Evolutionary conservation across 257 asterid genomes (phyloP).

Genomic region (Orobanche coerulescens): DNA sequence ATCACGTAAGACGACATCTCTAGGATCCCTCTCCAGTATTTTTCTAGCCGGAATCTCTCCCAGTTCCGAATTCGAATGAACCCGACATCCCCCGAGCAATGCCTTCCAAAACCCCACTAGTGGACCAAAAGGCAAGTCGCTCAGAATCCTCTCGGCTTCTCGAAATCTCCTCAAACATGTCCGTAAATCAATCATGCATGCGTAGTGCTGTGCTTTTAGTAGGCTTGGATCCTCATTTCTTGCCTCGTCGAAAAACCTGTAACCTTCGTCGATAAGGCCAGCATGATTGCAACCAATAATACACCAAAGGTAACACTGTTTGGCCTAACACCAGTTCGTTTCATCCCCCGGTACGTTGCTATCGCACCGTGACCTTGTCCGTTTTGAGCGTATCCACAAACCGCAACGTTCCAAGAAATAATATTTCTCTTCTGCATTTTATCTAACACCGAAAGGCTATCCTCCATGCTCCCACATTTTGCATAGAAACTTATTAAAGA

Average conservation of each 20-base stretch:
- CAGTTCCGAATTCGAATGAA: conserved; percentile 47
- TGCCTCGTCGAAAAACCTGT: conserved; percentile 45
- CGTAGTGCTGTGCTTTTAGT: conserved; percentile 64
- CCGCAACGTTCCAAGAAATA: conserved; percentile 80
- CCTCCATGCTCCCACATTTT: conserved; percentile 81
- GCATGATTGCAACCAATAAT: conserved; percentile 60
- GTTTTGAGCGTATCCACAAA: conserved; percentile 80
- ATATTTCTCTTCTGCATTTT: conserved; percentile 35
- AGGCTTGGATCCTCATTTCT: conserved; percentile 34
- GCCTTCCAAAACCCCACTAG: conserved; percentile 92
- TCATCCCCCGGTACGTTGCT: conserved; percentile 39
- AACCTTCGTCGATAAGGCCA: conserved; percentile 62
- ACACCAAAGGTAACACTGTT: conserved; percentile 67
- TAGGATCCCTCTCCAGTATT: conserved; percentile 59
- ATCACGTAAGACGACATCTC: conserved; percentile 83
- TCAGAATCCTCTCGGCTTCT: conserved; percentile 55
- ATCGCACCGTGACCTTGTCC: conserved; percentile 58
- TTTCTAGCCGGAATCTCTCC: conserved; percentile 48
- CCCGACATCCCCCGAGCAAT: conserved; percentile 68
- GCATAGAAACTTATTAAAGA: conserved; percentile 73
- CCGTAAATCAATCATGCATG: conserved; percentile 65
- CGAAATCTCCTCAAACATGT: conserved; percentile 70
- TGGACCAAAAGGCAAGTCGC: conserved; percentile 61
- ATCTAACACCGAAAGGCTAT: conserved; percentile 36
- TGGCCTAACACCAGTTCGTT: conserved; percentile 27